Evolutionary conservation across 805 yeast genomes (phyloP), one percentile per base, ranked within the genome.

Genomic region (Brettanomyces anomalus): DNA sequence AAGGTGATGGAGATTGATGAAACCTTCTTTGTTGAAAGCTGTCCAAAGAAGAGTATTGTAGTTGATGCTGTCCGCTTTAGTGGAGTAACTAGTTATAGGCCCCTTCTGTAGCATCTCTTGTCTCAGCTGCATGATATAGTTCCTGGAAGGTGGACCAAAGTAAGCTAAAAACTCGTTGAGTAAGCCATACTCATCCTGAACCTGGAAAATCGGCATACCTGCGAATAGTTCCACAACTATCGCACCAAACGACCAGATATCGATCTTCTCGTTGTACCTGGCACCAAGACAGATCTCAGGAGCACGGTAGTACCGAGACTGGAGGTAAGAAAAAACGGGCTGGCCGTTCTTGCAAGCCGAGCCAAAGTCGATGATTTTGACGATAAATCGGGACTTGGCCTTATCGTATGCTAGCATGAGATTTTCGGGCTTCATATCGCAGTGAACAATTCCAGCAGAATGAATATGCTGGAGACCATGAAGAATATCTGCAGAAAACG

Each of bases 211-310:
- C 0, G 61, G 76, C 46, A 26, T 66, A 49, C 81, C 81, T 52
- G 49, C 70, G 51, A 84, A 89, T 39, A 90, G 66, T 61, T 93
- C 99, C 1, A 93, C 94, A 30, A 87, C 77, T 40, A 93, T 86
- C 58, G 97, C 85, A 0, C 96, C 98, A 36, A 89, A 66, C 0
- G 97, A 90, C 99, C 99, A 93, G 79, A 90, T 65, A 51, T 76
- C 81, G 32, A 76, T 75, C 49, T 64, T 68, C n/a, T 59, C 57
- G 46, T 66, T 57, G 52, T 82, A 83, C 30, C 77, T 64, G 10
- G 83, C 74, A 1, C 90, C 93, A 3, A 84, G 43, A 10, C 80
- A 62, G 4, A 84, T 81, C 54, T 84, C 94, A 0, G 94, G 94
- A 0, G 93, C 87, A 41, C 94, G 61, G 55, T 84, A 84, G 51